phyloP scores from a whole-genome alignment of 169 alveolate species.

The Plasmodium inui region DNA sequence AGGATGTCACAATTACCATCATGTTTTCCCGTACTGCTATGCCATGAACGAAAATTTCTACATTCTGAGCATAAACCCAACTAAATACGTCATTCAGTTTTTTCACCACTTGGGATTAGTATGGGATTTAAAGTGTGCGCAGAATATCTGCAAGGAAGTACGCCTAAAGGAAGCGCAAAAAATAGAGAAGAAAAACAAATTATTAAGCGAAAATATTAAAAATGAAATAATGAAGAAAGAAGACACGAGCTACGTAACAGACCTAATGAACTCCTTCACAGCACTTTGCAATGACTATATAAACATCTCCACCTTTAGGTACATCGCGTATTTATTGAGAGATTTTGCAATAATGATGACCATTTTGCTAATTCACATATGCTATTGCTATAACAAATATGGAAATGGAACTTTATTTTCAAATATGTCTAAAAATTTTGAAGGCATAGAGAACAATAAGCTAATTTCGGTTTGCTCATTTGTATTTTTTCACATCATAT shows the following conservation, averaged over 20 bases:
- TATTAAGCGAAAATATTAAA: slow-evolving; percentile 71
- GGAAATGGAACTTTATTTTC: slow-evolving; percentile 71
- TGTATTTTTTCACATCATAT: slow-evolving; percentile 52
- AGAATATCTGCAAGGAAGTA: slow-evolving; percentile 69
- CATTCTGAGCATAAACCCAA: slow-evolving; percentile 68
- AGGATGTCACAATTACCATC: slow-evolving; percentile 93
- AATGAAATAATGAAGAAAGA: slow-evolving; percentile 74
- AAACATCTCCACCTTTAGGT: slow-evolving; percentile 60
- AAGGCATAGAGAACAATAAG: not conserved
- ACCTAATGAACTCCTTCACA: slow-evolving; percentile 62
- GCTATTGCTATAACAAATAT: slow-evolving; percentile 71
- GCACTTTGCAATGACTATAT: slow-evolving; percentile 61
- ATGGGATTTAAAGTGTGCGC: slow-evolving; percentile 74
- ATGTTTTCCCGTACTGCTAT: slow-evolving; percentile 88
- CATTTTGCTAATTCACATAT: slow-evolving; percentile 52
- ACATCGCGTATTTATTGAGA: slow-evolving; percentile 52
- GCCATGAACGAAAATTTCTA: slow-evolving; percentile 85
- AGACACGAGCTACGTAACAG: slow-evolving; percentile 65
- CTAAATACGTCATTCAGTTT: slow-evolving; percentile 53
- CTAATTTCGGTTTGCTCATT: not conserved
- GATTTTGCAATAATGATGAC: slow-evolving; percentile 55
- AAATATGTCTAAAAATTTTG: slow-evolving; percentile 31
- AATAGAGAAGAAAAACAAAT: slow-evolving; percentile 62
- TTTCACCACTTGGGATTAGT: slow-evolving; percentile 72
- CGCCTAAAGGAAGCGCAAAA: slow-evolving; percentile 59